A percentile compares a stretch with the other conserved stretches of the same genome.
These are phyloP conservation scores for barley (Hordeum vulgare) DNA, from an alignment of 176 grass and related monocot species.

Conservation along the genomic window MorexV3_pseudomolecules_assembly NC_058523.1:426863083-426863582, in stretches of 20 bases:
- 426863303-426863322: constrained; percentile 22
- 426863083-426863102: constrained; percentile 62
- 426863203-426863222: constrained; percentile 5
- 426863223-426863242: constrained; percentile 15
- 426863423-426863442: neutral
- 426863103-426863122: constrained; percentile 90
- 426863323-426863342: neutral
- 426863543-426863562: neutral
- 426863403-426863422: neutral
- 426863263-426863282: neutral
- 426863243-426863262: neutral
- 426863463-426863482: neutral
- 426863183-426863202: neutral
- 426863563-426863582: neutral
- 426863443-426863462: neutral
- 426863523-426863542: neutral
- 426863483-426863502: neutral
- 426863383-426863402: neutral
- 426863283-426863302: neutral
- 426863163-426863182: neutral
- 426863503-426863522: neutral
- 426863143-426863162: constrained; percentile 29
- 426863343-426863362: neutral
- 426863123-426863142: constrained; percentile 73
- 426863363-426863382: neutral